phyloP scores from a whole-genome alignment of 306 rosid genomes.

The Datisca glomerata region DNA sequence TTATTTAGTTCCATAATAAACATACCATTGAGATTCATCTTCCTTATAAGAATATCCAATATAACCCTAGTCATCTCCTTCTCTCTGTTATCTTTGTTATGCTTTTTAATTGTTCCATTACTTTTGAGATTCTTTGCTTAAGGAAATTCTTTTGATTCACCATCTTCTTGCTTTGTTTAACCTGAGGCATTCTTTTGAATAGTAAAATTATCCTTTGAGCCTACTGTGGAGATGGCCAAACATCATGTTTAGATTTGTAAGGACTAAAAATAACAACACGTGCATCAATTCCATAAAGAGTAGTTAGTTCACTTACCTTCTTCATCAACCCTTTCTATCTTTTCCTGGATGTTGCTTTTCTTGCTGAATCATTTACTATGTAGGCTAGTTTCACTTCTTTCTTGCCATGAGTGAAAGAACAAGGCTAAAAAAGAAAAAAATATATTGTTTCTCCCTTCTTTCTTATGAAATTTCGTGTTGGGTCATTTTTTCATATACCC shows the following conservation, averaged over 20 bases:
- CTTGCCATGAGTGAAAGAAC: too few relatives aligned
- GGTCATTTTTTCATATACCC: too few relatives aligned
- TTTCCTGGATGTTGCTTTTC: slow-evolving; percentile 19
- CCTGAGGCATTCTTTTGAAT: slow-evolving; percentile 15
- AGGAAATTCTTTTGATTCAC: slow-evolving; percentile 23
- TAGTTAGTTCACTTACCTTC: too few relatives aligned
- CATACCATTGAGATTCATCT: neutral
- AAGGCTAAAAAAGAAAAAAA: too few relatives aligned
- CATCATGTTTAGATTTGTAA: slow-evolving; percentile 11
- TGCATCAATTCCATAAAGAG: slow-evolving; percentile 24
- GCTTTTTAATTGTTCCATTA: slow-evolving; percentile 16
- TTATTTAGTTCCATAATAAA: slow-evolving; percentile 15
- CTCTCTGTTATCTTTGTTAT: slow-evolving; percentile 15
- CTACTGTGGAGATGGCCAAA: slow-evolving; percentile 22
- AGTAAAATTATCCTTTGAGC: neutral
- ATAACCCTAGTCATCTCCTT: slow-evolving; percentile 15
- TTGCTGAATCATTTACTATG: slow-evolving; percentile 10
- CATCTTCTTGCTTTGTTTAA: slow-evolving; percentile 26
- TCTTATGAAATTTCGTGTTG: too few relatives aligned
- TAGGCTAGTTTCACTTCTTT: slow-evolving; percentile 15
- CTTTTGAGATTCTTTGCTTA: slow-evolving; percentile 17
- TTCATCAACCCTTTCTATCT: slow-evolving; percentile 10
- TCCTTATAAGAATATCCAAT: slow-evolving; percentile 9
- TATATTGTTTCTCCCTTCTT: too few relatives aligned
- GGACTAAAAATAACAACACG: slow-evolving; percentile 30